Percentiles rank a stretch among this genome's conserved stretches.
Evolutionary conservation across 208 protist species (phyloP).

Genomic region (Leishmania braziliensis): DNA sequence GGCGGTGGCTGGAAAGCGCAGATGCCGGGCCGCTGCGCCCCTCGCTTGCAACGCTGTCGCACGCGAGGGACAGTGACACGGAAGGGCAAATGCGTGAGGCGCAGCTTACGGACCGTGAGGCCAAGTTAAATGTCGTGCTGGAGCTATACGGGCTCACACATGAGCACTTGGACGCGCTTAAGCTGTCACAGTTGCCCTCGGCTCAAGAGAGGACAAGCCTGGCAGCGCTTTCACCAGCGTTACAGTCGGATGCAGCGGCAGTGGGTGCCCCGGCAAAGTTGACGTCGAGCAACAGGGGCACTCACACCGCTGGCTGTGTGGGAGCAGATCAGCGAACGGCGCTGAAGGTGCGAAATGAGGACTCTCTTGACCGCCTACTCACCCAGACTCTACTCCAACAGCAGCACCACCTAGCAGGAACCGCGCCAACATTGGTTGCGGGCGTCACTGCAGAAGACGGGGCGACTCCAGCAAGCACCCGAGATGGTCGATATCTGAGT

Average conservation of each 20-base stretch:
- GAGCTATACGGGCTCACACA: constrained; percentile 83
- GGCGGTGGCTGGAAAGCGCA: not conserved
- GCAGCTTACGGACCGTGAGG: constrained; percentile 57
- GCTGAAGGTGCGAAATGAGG: not conserved
- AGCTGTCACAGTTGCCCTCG: constrained; percentile 6
- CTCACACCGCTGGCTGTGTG: not conserved
- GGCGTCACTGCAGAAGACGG: not conserved
- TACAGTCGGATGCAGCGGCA: not conserved
- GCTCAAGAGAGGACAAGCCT: not conserved
- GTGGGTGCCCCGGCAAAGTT: not conserved
- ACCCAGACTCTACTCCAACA: constrained; percentile 1
- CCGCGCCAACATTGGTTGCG: not conserved
- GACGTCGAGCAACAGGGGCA: not conserved
- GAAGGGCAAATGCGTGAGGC: constrained; percentile 22
- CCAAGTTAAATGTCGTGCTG: constrained; percentile 70
- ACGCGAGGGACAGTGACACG: not conserved
- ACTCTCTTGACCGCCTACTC: constrained; percentile 6
- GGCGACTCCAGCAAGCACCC: not conserved
- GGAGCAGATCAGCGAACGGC: not conserved
- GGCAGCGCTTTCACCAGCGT: not conserved
- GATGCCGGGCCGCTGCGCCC: not conserved
- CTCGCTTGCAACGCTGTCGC: not conserved
- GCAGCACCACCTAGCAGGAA: not conserved
- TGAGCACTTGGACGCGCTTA: constrained; percentile 68
- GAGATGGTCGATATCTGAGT: no score